Conservation (phyloP, 371 early-diverging fungal species). For the Mortierella sp. region DNA sequence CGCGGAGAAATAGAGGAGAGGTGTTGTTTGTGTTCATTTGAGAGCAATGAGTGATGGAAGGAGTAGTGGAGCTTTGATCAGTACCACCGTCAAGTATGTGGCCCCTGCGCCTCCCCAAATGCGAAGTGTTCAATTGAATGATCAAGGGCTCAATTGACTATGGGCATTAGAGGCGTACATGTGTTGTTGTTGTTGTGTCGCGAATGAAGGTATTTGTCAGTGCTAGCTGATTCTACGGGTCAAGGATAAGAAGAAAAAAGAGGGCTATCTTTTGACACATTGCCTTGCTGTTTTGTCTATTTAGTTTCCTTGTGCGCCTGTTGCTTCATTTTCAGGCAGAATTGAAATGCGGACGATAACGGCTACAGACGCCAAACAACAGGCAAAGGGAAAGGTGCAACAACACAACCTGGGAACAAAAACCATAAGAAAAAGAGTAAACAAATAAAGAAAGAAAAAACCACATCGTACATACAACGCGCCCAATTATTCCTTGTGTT, state of each 20-base stretch:
- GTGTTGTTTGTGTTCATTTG: conserved; percentile 1
- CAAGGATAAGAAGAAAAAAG: neutral
- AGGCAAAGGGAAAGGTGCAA: neutral
- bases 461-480: neutral
- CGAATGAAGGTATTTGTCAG: neutral
- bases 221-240: neutral
- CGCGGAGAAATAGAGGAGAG: neutral
- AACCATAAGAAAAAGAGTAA: neutral
- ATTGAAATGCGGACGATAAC: neutral
- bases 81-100: neutral
- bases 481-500: neutral
- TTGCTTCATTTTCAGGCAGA: conserved; percentile 4
- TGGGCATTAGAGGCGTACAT: neutral
- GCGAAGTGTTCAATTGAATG: neutral
- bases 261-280: neutral
- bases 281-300: too few relatives aligned
- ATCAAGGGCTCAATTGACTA: neutral
- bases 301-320: neutral
- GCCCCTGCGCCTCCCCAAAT: neutral
- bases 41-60: neutral
- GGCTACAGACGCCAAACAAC: neutral
- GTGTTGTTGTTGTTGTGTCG: neutral
- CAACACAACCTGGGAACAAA: neutral
- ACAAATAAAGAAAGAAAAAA: neutral
- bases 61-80: neutral